Evolutionary conservation across 2,329 filamentous ascomycete species (phyloP).

Genomic region (Diplodia seriata): DNA sequence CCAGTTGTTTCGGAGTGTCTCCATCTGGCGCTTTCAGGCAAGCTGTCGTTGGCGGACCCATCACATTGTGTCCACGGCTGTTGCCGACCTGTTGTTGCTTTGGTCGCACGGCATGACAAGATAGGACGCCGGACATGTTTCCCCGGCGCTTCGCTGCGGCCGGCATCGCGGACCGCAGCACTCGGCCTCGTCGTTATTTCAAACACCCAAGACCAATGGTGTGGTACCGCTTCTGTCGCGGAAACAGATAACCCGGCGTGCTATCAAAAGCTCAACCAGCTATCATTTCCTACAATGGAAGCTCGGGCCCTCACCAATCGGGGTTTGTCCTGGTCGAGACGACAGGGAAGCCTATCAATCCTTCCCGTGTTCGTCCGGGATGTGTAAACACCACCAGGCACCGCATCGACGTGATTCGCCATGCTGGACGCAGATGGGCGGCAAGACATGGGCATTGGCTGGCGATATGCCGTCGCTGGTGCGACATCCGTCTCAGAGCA

Average conservation of each 20-base stretch:
- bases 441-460: conserved; percentile 3
- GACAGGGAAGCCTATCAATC: conserved; percentile 1
- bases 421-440: background rate
- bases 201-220: background rate
- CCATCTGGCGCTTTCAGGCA: background rate
- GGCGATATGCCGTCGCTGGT: conserved; percentile 2
- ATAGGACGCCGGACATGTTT: background rate
- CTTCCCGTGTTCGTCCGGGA: background rate
- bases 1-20: conserved; percentile 2
- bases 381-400: conserved; percentile 8
- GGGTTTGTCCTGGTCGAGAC: background rate
- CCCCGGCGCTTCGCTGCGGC: background rate
- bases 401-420: conserved; percentile 3
- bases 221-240: conserved; percentile 6
- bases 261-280: conserved; percentile 1
- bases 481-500: conserved; percentile 18
- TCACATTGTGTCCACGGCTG: background rate
- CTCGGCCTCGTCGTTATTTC: background rate
- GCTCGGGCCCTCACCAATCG: conserved; percentile 6
- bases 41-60: background rate
- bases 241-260: conserved; percentile 11
- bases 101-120: background rate
- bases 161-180: background rate
- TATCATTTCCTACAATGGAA: conserved; percentile 23
- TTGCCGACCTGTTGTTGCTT: background rate